Evolutionary conservation across 2,329 filamentous ascomycete species (phyloP).

Genomic region (Sporothrix brasiliensis): DNA sequence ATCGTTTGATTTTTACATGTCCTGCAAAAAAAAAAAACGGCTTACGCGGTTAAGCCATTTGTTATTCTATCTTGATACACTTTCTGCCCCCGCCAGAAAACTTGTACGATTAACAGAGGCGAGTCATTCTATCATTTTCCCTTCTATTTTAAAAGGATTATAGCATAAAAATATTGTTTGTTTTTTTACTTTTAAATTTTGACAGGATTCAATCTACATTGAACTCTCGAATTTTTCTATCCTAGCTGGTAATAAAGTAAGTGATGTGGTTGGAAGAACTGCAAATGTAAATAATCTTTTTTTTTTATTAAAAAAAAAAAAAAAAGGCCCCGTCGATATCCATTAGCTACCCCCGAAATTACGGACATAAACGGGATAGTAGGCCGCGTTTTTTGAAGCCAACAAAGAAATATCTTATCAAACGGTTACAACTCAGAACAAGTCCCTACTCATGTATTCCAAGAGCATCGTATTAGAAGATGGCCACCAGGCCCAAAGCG

Average conservation of each 20-base stretch:
- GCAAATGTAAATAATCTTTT: neutral
- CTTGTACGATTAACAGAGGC: slow-evolving; percentile 16
- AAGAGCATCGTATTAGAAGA: slow-evolving; percentile 39
- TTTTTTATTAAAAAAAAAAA: neutral
- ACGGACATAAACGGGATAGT: neutral
- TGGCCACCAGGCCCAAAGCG: slow-evolving; percentile 30
- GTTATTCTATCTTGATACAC: slow-evolving; percentile 14
- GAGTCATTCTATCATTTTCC: neutral
- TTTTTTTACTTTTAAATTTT: neutral
- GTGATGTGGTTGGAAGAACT: neutral
- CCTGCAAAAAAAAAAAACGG: neutral
- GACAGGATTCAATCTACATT: neutral
- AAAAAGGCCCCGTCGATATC: neutral
- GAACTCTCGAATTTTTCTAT: neutral
- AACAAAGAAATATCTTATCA: neutral
- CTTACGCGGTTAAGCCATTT: neutral
- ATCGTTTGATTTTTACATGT: slow-evolving; percentile 5
- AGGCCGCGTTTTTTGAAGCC: too few relatives aligned
- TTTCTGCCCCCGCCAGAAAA: neutral
- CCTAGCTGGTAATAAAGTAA: neutral
- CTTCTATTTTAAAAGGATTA: slow-evolving; percentile 13
- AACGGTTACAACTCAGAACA: neutral
- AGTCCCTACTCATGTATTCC: neutral
- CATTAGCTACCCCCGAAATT: too few relatives aligned
- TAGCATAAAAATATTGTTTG: slow-evolving; percentile 4